Evolutionary conservation across 495 filamentous ascomycete genomes (phyloP).

Genomic region (Hypoxylon lenormandii): DNA sequence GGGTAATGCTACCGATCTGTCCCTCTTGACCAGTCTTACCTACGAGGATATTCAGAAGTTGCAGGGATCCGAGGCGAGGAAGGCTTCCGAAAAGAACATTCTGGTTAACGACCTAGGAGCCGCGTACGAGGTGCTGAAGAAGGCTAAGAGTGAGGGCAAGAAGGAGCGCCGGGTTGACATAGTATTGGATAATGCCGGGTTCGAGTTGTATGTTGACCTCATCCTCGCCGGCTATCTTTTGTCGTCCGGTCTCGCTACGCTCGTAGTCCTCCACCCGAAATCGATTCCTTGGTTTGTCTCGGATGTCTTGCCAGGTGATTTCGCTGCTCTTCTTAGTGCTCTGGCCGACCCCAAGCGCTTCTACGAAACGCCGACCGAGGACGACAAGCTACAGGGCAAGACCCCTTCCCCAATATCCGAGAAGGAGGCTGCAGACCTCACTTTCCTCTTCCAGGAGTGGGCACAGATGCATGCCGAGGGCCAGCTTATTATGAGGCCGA

Average conservation of each 20-base stretch:
- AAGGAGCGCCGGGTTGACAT: constrained; percentile 81
- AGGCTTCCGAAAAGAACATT: constrained; percentile 86
- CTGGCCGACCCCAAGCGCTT: constrained; percentile 80
- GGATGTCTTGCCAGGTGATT: constrained; percentile 88
- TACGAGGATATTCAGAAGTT: constrained; percentile 97
- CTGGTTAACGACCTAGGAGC: constrained; percentile 81
- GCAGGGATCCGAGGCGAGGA: constrained; percentile 86
- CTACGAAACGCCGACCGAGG: constrained; percentile 77
- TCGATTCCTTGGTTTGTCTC: constrained; percentile 97
- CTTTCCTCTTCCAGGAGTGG: constrained; percentile 85
- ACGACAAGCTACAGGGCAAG: constrained; percentile 67
- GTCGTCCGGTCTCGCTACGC: constrained; percentile 81
- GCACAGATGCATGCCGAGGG: constrained; percentile 81
- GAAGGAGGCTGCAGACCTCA: constrained; percentile 72
- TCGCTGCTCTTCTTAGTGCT: constrained; percentile 78
- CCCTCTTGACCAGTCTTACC: constrained; percentile 85
- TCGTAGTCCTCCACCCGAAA: constrained; percentile 91
- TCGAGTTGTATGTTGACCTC: constrained; percentile 94
- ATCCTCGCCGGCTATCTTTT: constrained; percentile 90
- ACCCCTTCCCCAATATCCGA: constrained; percentile 71
- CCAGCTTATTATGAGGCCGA: constrained; percentile 80
- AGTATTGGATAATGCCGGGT: constrained; percentile 94
- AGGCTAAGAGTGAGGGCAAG: constrained; percentile 70
- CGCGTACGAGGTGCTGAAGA: constrained; percentile 76
- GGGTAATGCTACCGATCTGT: constrained; percentile 97